Conservation (phyloP, 192 early-diverging fungal genomes). For the Coemansia sp. region DNA sequence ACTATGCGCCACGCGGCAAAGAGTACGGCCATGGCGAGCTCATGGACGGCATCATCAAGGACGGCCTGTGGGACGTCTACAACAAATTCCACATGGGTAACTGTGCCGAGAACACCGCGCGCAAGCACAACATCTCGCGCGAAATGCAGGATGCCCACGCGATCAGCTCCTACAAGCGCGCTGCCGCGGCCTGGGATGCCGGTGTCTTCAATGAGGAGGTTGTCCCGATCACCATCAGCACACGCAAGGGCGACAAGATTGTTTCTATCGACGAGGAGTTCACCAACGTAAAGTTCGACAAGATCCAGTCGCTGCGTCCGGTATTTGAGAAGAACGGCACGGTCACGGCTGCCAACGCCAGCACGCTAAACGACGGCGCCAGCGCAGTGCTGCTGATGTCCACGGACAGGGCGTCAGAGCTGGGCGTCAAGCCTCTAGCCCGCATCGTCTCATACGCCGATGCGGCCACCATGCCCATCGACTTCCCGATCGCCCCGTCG, state of each 20-base stretch:
- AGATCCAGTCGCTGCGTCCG: conserved; percentile 67
- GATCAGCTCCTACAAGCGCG: conserved; percentile 79
- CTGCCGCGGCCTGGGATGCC: conserved; percentile 80
- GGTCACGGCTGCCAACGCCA: conserved; percentile 94
- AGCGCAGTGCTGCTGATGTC: conserved; percentile 86
- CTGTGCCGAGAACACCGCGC: conserved; percentile 84
- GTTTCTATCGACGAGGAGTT: conserved; percentile 90
- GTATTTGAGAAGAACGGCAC: conserved; percentile 90
- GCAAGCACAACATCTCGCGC: conserved; percentile 78
- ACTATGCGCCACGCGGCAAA: conserved; percentile 59
- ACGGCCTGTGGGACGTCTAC: conserved; percentile 96
- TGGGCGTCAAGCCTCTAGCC: conserved; percentile 83
- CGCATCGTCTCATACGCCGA: conserved; percentile 85
- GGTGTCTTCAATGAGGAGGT: conserved; percentile 82
- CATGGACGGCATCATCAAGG: conserved; percentile 85
- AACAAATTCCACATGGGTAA: conserved; percentile 78
- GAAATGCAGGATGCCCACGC: conserved; percentile 90
- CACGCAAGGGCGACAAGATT: conserved; percentile 74
- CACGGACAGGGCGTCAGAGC: conserved; percentile 64
- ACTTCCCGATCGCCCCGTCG: conserved; percentile 94
- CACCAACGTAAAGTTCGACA: conserved; percentile 90
- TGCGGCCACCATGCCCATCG: conserved; percentile 82
- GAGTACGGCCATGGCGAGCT: conserved; percentile 79
- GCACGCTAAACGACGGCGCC: conserved; percentile 94
- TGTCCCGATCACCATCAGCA: conserved; percentile 77